Base-by-base conservation (phyloP, 2,329 filamentous ascomycete species). In the Paecilomyces dactylethromorphus region DNA sequence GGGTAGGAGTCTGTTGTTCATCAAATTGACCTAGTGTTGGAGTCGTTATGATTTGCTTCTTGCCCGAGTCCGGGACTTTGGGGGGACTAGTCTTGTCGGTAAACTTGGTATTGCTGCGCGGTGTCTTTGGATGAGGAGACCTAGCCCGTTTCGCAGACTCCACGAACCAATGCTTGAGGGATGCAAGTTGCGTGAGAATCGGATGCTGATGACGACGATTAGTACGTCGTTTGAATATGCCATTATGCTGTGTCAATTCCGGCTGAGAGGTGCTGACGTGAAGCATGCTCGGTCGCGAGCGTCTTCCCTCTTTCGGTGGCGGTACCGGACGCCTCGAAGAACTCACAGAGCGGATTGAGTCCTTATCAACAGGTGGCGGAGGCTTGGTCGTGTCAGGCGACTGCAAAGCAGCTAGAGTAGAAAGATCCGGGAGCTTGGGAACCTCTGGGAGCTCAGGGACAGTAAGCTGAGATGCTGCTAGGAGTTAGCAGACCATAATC, bases 241-340 rank as follows among this genome's bases (percentile, higher is more conserved):
- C 80, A 63, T 82, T 82, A n/a, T 76, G 76, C 50, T 79, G 78
- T 15, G 87, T 75, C 7, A 88, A 73, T 63, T 88, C 85, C 22
- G 84, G 82, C 64, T 88, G 87, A 45, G 79, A 83, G 13, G 90
- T 89, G 45, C 95, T 91, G 3, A 95, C 84, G 69, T 96, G 91
- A 32, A 97, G 82, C 63, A 91, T 94, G 65, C 92, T 96, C 51
- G 90, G 89, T 60, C 91, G 82, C 64, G 90, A 89, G 65, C 88
- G 82, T 60, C 89, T 86, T 62, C 86, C 87, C 64, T 97, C 92
- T 72, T 97, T 97, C 1, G 93, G 92, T 50, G 93, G 93, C 10
- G 89, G 90, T 49, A 90, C 81, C 5, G 92, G 88, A 54, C 90
- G 87, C 60, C 88, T 81, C 31, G 91, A 92, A 12, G 91, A 91